These are phyloP conservation scores for Raddia guianensis DNA, from an alignment of 176 grass and related monocot species.

Conservation along the genomic window DNA sequence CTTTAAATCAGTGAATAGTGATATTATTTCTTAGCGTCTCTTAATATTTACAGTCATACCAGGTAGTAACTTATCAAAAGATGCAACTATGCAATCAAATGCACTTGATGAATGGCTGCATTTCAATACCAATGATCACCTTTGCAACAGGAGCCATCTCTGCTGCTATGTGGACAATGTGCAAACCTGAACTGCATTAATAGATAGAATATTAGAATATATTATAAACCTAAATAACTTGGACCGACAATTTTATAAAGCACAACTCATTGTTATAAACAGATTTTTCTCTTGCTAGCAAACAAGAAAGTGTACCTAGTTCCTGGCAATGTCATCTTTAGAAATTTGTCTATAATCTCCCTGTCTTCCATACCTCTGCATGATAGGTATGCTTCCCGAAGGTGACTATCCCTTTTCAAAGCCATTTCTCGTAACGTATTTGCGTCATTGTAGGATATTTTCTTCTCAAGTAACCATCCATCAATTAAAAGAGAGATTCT, in stretches of 20 bases:
- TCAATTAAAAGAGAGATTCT: slow-evolving; percentile 77
- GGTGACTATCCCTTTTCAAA: slow-evolving; percentile 68
- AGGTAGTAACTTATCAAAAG: slow-evolving; percentile 6
- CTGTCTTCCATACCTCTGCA: slow-evolving; percentile 68
- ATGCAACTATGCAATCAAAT: slow-evolving; percentile 34
- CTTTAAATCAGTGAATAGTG: neutral
- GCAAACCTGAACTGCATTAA: slow-evolving; percentile 79
- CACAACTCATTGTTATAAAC: neutral
- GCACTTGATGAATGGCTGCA: slow-evolving; percentile 32
- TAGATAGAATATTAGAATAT: slow-evolving; percentile 29
- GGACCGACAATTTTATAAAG: slow-evolving; percentile 12
- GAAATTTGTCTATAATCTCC: slow-evolving; percentile 73
- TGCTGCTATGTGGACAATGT: slow-evolving; percentile 90
- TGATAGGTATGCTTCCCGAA: slow-evolving; percentile 77
- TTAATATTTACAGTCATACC: slow-evolving; percentile 17
- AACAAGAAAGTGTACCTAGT: slow-evolving; percentile 57
- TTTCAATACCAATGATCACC: slow-evolving; percentile 49
- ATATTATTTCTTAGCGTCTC: neutral
- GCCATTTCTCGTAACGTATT: slow-evolving; percentile 70
- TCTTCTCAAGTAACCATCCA: slow-evolving; percentile 94
- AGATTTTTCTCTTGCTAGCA: slow-evolving; percentile 11
- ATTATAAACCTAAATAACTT: slow-evolving; percentile 19
- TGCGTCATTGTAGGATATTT: slow-evolving; percentile 67
- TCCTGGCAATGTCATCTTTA: slow-evolving; percentile 63
- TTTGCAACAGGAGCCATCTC: slow-evolving; percentile 99